Conservation (phyloP, 176 grass and related monocot species). For the Musa itinerans region DNA sequence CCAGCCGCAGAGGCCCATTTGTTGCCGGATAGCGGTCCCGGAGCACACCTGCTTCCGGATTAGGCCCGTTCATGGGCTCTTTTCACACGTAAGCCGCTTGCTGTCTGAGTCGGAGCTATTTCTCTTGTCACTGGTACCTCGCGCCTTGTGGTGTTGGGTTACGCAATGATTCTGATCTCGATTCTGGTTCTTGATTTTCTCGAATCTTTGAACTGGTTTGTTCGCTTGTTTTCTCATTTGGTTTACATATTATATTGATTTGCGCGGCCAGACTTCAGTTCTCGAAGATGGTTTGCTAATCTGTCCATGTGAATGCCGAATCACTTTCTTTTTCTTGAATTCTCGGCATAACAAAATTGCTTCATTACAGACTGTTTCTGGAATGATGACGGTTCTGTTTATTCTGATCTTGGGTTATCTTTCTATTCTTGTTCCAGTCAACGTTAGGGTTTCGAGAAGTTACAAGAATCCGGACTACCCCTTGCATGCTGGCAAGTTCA, state of each 20-base stretch:
- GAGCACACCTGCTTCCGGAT: constrained; percentile 21
- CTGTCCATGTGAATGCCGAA: not conserved
- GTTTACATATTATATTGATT: not conserved
- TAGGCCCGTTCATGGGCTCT: constrained; percentile 15
- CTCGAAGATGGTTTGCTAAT: not conserved
- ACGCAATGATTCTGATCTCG: not conserved
- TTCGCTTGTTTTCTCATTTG: not conserved
- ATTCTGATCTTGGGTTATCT: not conserved
- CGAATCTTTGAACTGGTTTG: not conserved
- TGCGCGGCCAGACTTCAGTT: not conserved
- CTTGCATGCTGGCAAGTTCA: constrained; percentile 51
- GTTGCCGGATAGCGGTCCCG: constrained; percentile 10
- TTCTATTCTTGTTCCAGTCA: constrained; percentile 27
- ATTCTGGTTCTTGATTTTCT: not conserved
- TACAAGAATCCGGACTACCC: constrained; percentile 35
- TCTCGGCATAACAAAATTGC: not conserved
- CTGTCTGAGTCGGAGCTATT: not conserved
- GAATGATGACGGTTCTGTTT: too few species aligned
- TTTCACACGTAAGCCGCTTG: constrained; percentile 16
- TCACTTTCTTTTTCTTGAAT: not conserved
- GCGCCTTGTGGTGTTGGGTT: not conserved
- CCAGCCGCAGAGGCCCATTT: constrained; percentile 34
- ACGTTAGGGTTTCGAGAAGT: constrained; percentile 31
- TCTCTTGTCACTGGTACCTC: not conserved
- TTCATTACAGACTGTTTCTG: too few species aligned